phyloP scores from a whole-genome alignment of 2,329 filamentous ascomycete species.

The Colletotrichum ledebouriae region DNA sequence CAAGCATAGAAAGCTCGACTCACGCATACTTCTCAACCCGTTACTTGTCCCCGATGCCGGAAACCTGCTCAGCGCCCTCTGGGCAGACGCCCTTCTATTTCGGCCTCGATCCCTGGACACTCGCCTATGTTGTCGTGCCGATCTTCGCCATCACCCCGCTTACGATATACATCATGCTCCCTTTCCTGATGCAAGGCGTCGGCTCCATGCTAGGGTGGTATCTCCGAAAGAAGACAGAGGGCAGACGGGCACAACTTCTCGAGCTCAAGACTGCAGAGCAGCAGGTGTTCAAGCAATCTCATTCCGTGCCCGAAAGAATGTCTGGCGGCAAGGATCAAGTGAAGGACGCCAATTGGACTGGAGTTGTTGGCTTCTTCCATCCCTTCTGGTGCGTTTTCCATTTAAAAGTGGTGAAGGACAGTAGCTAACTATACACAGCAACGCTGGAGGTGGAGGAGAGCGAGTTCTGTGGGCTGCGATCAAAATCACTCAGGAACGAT shows the following conservation, averaged over 20 bases:
- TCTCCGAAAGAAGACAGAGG: slow-evolving; percentile 73
- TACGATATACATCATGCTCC: slow-evolving; percentile 51
- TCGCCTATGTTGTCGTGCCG: slow-evolving; percentile 47
- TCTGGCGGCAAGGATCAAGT: slow-evolving; percentile 79
- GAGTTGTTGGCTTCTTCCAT: slow-evolving; percentile 96
- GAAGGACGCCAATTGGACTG: slow-evolving; percentile 75
- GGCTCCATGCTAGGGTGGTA: slow-evolving; percentile 69
- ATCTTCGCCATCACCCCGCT: slow-evolving; percentile 43
- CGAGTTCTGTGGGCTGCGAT: slow-evolving; percentile 97
- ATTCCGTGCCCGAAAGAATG: slow-evolving; percentile 46
- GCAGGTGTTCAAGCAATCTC: slow-evolving; percentile 48
- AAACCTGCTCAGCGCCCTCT: slow-evolving; percentile 49
- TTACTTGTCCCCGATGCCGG: slow-evolving; percentile 44
- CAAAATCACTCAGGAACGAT: slow-evolving; percentile 87
- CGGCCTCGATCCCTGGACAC: slow-evolving; percentile 48
- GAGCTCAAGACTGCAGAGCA: slow-evolving; percentile 63
- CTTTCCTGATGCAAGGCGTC: slow-evolving; percentile 53
- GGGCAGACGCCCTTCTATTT: slow-evolving; percentile 47
- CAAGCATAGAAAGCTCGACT: slow-evolving; percentile 2
- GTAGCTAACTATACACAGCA: slow-evolving; percentile 64
- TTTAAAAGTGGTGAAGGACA: background rate
- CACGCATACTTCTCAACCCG: background rate
- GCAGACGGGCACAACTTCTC: slow-evolving; percentile 70
- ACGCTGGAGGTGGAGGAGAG: slow-evolving; percentile 96
- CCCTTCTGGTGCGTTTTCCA: slow-evolving; percentile 83